Conservation (phyloP, 176 grass and related monocot species). For the Poa pratensis region DNA sequence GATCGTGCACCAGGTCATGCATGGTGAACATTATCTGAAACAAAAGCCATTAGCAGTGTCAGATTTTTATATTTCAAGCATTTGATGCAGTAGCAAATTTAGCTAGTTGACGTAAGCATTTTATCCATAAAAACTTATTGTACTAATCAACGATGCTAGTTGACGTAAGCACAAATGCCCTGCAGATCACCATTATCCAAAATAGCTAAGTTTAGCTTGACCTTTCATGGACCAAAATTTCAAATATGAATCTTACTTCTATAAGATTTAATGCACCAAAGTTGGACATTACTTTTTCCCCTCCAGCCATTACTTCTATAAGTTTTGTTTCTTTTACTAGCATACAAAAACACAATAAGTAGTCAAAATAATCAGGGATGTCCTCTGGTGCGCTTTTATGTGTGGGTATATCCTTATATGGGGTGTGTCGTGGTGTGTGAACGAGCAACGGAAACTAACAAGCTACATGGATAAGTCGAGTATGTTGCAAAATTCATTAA, state of each 20-base stretch:
- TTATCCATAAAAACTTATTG: background rate
- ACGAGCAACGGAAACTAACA: background rate
- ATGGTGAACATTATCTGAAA: background rate
- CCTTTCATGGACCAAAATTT: no score
- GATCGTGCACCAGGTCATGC: constrained; percentile 39
- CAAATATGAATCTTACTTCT: background rate
- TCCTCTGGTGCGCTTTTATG: no score
- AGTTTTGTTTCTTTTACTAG: no score
- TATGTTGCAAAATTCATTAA: no score
- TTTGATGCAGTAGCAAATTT: background rate
- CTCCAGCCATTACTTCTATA: no score
- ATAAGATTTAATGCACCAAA: background rate
- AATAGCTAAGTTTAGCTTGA: background rate
- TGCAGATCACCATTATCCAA: no score
- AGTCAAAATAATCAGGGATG: no score
- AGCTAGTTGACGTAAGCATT: background rate
- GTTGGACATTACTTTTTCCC: background rate
- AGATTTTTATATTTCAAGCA: background rate
- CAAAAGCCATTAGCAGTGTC: background rate
- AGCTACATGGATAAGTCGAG: background rate
- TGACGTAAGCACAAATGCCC: no score
- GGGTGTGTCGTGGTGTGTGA: background rate
- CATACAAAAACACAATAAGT: no score
- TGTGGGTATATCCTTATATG: background rate
- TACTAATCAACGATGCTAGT: no score